Percentiles rank a stretch among this genome's conserved stretches.
Conservation (phyloP, 495 filamentous ascomycete species). For the Clohesyomyces aquaticus region DNA sequence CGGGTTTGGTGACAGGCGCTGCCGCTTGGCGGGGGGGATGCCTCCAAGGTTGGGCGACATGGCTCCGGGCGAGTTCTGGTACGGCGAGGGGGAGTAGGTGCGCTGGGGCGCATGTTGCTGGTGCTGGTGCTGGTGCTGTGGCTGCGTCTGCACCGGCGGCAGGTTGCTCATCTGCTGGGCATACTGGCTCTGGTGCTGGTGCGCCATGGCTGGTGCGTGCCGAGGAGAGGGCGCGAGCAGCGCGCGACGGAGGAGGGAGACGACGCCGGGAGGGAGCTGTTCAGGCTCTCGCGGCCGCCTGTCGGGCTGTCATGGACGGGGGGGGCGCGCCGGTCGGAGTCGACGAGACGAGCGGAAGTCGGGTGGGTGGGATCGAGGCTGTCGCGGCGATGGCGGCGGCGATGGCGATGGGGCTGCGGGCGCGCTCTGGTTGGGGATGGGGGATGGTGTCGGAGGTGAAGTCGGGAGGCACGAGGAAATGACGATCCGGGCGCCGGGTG, state of each 20-base stretch:
- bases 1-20: conserved; percentile 69
- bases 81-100: conserved; percentile 34
- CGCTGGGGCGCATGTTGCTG: conserved; percentile 44
- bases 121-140: conserved; percentile 13
- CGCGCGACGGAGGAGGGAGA: not conserved
- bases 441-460: not conserved
- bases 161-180: conserved; percentile 16
- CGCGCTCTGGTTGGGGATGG: not conserved
- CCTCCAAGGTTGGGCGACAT: conserved; percentile 40
- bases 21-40: conserved; percentile 67
- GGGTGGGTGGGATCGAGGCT: not conserved
- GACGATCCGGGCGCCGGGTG: not conserved
- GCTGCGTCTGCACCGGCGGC: conserved; percentile 42
- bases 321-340: not conserved
- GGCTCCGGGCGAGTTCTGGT: conserved; percentile 35
- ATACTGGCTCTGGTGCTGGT: conserved; percentile 23
- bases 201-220: conserved; percentile 20
- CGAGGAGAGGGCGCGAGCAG: not conserved
- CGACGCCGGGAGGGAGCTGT: conserved; percentile 6
- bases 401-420: not conserved
- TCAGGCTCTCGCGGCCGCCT: conserved; percentile 19
- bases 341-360: not conserved
- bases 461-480: conserved; percentile 4
- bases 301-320: not conserved
- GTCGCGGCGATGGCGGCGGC: not conserved